Evolutionary conservation across 345 rosid genomes (phyloP).

Genomic region (Zanthoxylum bungeanum): DNA sequence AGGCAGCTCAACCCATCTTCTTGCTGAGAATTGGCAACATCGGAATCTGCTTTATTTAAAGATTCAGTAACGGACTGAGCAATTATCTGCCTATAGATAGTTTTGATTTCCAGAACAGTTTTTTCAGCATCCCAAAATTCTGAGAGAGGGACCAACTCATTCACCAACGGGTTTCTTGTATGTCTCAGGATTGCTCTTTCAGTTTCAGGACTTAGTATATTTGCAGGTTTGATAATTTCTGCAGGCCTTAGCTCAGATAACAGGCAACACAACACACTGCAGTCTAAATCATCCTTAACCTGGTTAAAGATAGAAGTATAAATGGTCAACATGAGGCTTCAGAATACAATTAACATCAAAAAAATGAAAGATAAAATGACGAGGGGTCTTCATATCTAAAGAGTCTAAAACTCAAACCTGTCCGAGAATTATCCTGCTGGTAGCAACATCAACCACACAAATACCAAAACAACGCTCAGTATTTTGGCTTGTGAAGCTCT

Average conservation of each 20-base stretch:
- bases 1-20: conserved; percentile 37
- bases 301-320: conserved; percentile 29
- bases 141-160: conserved; percentile 64
- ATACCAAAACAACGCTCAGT: conserved; percentile 60
- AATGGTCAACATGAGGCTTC: background rate
- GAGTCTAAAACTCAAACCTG: conserved; percentile 51
- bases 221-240: conserved; percentile 87
- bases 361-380: conserved; percentile 9
- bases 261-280: conserved; percentile 70
- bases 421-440: conserved; percentile 79
- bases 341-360: conserved; percentile 3
- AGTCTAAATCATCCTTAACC: conserved; percentile 82
- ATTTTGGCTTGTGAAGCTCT: conserved; percentile 26
- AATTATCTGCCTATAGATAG: conserved; percentile 39
- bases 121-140: conserved; percentile 93
- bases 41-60: conserved; percentile 30
- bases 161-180: conserved; percentile 83
- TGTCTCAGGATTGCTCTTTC: conserved; percentile 74
- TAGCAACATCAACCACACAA: conserved; percentile 86
- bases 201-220: conserved; percentile 62
- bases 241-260: conserved; percentile 90
- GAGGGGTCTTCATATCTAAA: conserved; percentile 6
- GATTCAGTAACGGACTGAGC: conserved; percentile 38
- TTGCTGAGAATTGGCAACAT: conserved; percentile 21
- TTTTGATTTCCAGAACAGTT: conserved; percentile 61